Evolutionary conservation across 2,329 filamentous ascomycete species (phyloP).

Genomic region (Trichocomaceae sp.): DNA sequence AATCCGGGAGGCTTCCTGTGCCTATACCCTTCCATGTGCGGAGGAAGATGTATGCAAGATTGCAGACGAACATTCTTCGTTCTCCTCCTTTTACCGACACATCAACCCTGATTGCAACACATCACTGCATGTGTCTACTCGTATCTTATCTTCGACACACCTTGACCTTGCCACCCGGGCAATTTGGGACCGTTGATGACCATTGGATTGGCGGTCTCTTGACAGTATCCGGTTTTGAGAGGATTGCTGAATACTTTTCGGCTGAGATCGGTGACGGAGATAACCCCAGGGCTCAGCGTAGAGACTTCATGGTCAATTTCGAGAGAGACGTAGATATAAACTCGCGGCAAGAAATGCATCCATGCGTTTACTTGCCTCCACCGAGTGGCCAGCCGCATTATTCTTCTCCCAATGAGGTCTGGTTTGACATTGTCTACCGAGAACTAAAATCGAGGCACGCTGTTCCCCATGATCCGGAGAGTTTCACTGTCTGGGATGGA

Average conservation of each 20-base stretch:
- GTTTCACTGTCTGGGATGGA: constrained; percentile 28
- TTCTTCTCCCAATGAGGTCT: constrained; percentile 31
- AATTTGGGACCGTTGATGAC: constrained; percentile 26
- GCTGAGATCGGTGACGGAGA: constrained; percentile 39
- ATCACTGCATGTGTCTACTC: constrained; percentile 37
- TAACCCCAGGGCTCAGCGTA: constrained; percentile 35
- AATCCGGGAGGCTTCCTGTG: constrained; percentile 33
- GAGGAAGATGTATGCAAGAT: constrained; percentile 29
- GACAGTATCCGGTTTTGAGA: constrained; percentile 32
- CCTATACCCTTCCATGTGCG: constrained; percentile 30
- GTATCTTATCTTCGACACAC: constrained; percentile 35
- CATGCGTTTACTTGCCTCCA: constrained; percentile 29
- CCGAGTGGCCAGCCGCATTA: constrained; percentile 25
- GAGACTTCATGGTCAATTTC: constrained; percentile 40
- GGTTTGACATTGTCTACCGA: constrained; percentile 32
- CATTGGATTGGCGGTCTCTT: constrained; percentile 38
- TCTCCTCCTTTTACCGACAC: constrained; percentile 37
- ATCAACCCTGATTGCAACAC: constrained; percentile 33
- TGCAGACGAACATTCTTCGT: constrained; percentile 34
- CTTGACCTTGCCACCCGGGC: constrained; percentile 26
- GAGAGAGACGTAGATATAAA: constrained; percentile 32
- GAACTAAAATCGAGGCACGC: constrained; percentile 26
- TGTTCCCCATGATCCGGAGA: constrained; percentile 29
- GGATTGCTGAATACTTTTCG: constrained; percentile 38
- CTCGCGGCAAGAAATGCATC: constrained; percentile 34